phyloP scores from a whole-genome alignment of 768 basidiomycete genomes.

The Pleurotus giganteus region DNA sequence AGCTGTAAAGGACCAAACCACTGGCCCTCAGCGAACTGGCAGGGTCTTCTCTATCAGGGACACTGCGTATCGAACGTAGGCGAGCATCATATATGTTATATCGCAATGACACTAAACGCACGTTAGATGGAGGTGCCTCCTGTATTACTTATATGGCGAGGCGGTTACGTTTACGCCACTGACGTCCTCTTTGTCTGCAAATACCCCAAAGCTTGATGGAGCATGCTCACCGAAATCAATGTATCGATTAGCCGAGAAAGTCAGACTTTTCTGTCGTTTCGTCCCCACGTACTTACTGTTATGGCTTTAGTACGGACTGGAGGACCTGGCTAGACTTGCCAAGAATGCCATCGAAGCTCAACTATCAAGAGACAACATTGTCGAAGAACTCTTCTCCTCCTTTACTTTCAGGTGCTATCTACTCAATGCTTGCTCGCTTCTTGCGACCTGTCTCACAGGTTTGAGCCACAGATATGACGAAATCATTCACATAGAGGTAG shows the following conservation, averaged over 20 bases:
- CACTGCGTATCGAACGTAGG: not conserved
- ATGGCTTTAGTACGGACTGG: not conserved
- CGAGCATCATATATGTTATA: not conserved
- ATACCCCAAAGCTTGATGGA: not conserved
- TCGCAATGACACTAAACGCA: not conserved
- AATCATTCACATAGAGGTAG: not conserved
- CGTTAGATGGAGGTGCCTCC: not conserved
- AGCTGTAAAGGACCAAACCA: not conserved
- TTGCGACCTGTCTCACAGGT: not conserved
- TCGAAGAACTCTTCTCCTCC: slow-evolving; percentile 1
- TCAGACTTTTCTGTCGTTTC: not conserved
- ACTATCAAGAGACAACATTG: not conserved
- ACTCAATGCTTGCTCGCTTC: not conserved
- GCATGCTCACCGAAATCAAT: slow-evolving; percentile 8
- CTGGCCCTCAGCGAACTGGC: not conserved
- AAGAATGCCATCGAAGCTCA: not conserved
- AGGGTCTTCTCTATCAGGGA: not conserved
- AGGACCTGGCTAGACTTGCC: not conserved
- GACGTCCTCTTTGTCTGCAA: not conserved
- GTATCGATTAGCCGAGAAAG: slow-evolving; percentile 8
- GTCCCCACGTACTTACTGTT: not conserved
- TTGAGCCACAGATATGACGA: not conserved
- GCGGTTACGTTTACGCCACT: not conserved
- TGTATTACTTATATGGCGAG: not conserved
- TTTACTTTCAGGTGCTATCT: not conserved